Percentiles rank a stretch among this genome's conserved stretches.
These are phyloP conservation scores for Ustilago lituana DNA, from an alignment of 1,284 basidiomycete genomes.

Conservation along the genomic window DNA sequence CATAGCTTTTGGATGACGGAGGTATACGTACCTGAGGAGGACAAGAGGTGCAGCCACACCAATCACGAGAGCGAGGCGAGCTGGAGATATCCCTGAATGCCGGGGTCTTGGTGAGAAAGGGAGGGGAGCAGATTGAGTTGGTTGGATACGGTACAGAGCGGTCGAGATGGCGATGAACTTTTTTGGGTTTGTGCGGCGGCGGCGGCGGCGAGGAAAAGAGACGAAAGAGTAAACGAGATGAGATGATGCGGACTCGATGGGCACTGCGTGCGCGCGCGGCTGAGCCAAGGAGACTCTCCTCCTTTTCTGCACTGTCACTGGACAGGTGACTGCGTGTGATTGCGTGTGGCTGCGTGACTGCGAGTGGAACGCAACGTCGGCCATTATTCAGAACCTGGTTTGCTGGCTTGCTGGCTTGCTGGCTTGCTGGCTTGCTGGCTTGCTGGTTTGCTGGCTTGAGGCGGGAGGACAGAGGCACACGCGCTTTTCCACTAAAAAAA, in stretches of 20 bases:
- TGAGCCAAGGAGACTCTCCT: too few species aligned
- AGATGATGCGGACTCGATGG: constrained; percentile 2
- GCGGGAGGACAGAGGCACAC: too few species aligned
- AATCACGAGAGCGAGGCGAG: not conserved
- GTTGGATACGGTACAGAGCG: not conserved
- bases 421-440: too few species aligned
- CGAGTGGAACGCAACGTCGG: too few species aligned
- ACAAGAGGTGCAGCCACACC: not conserved
- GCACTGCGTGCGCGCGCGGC: too few species aligned
- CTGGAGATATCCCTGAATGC: constrained; percentile 4
- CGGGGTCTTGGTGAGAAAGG: constrained; percentile 2
- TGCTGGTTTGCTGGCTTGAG: too few species aligned
- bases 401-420: too few species aligned
- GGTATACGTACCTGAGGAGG: constrained; percentile 1
- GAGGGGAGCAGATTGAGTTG: not conserved
- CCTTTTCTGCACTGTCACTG: too few species aligned
- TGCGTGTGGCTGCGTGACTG: not conserved
- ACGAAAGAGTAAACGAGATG: too few species aligned
- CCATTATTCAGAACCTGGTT: too few species aligned
- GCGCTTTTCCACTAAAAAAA: too few species aligned
- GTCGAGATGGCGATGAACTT: constrained; percentile 6
- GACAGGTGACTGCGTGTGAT: not conserved
- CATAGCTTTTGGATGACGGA: not conserved
- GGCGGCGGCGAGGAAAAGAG: too few species aligned
- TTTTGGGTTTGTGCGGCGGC: not conserved